Evolutionary conservation across 495 filamentous ascomycete genomes (phyloP), one percentile per base, ranked within the genome.

Genomic region (Talaromyces nanjingensis): DNA sequence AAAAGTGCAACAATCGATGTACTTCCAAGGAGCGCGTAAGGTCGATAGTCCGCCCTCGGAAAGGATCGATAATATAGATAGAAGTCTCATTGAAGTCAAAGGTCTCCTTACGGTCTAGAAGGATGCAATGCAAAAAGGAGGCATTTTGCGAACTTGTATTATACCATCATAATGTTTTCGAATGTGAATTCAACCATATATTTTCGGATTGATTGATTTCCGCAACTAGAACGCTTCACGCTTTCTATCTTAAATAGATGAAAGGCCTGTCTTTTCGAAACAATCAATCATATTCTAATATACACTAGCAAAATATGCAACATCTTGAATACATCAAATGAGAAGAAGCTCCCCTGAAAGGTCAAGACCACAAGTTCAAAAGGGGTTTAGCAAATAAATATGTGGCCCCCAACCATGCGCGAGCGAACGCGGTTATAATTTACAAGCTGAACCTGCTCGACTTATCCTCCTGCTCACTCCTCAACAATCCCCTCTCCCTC

Each of bases 401-500:
- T 37, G 18, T 49, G 45, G n/a, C 45, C n/a, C n/a, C 1, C 6
- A 49, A 42, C 37, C 37, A 42, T 16, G 14, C 37, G 37, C 14
- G 4, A 42, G 37, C 37, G 37, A 25, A 42, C 37, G 14, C 37
- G 14, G 39, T 18, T 33, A 25, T 16, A 27, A 45, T 25, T 31
- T 54, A 62, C 25, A 62, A 52, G 16, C 45, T 45, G 29, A 62
- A 62, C 42, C 12, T 54, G 24, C 11, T 52, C 42, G 22, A 16
- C 27, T 62, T 53, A 25, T 53, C 27, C 6, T 54, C 18, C 45
- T 62, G 34, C 18, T 62, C 24, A 16, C 52, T 27, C 14, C 20
- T 24, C n/a, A 74, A 62, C 29, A 92, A 74, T 6, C 85, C 86
- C 59, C 86, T 78, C 66, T 82, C 78, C 69, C 83, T 75, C 49